phyloP scores from a whole-genome alignment of 2,329 filamentous ascomycete genomes.

The Penicillium sp. region DNA sequence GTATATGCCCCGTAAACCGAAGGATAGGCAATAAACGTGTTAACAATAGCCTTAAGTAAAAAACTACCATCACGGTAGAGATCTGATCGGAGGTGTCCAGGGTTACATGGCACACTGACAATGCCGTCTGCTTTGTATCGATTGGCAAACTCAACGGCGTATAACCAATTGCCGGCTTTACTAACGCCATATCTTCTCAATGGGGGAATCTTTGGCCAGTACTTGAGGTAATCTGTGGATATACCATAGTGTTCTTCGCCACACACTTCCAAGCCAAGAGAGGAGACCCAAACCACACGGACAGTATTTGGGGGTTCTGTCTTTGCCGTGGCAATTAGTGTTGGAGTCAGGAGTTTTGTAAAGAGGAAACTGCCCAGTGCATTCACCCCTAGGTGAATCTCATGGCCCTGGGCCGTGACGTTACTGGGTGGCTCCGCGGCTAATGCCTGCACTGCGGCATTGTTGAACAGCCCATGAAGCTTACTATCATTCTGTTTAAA shows the following conservation, averaged over 20 bases:
- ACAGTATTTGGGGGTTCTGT: constrained; percentile 22
- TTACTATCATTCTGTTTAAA: constrained; percentile 33
- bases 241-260: not conserved
- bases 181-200: constrained; percentile 30
- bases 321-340: constrained; percentile 29
- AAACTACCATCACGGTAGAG: not conserved
- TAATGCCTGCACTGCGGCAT: constrained; percentile 35
- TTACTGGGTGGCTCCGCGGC: constrained; percentile 24
- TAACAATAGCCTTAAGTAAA: constrained; percentile 2
- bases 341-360: constrained; percentile 35
- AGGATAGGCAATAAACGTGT: constrained; percentile 24
- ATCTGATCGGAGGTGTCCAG: not conserved
- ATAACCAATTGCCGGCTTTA: constrained; percentile 36
- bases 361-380: constrained; percentile 35
- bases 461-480: constrained; percentile 40
- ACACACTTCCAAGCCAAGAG: not conserved
- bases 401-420: constrained; percentile 29
- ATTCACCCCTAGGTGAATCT: constrained; percentile 37
- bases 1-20: constrained; percentile 45
- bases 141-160: constrained; percentile 28
- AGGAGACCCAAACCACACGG: constrained; percentile 28
- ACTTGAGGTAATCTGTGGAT: constrained; percentile 15
- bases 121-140: constrained; percentile 19
- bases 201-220: not conserved
- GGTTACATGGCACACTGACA: not conserved